Percentiles rank a stretch among this genome's conserved stretches.
These are phyloP conservation scores for Mrakia blollopis DNA, from an alignment of 768 basidiomycete genomes.

Conservation along the genomic window DNA sequence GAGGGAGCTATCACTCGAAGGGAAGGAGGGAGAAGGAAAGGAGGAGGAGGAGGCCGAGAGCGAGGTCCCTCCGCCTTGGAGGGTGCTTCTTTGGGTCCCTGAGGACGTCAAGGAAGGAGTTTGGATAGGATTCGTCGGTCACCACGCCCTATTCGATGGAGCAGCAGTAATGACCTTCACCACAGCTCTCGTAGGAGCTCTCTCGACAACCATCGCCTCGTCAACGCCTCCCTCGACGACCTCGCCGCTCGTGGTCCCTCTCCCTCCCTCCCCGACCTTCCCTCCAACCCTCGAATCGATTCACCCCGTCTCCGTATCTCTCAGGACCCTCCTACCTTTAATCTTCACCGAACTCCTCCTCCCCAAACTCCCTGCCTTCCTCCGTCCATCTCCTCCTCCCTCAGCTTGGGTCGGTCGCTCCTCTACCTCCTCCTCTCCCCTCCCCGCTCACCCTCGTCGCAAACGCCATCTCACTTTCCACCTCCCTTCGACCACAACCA, in stretches of 20 bases:
- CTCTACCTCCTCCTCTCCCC: neutral
- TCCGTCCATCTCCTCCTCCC: neutral
- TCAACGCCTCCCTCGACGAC: neutral
- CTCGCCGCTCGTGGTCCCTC: neutral
- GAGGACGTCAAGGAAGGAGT: neutral
- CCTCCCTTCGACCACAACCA: neutral
- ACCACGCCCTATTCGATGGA: neutral
- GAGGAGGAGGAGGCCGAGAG: neutral
- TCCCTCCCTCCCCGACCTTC: neutral
- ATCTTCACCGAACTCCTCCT: neutral
- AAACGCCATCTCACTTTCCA: neutral
- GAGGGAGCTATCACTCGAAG: neutral
- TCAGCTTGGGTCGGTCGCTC: neutral
- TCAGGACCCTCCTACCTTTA: neutral
- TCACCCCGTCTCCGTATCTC: neutral
- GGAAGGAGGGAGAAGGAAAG: neutral
- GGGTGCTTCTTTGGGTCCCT: neutral
- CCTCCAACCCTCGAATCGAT: conserved; percentile 7
- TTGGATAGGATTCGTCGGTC: neutral
- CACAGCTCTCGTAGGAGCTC: neutral
- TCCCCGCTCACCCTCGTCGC: neutral
- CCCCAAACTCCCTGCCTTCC: neutral
- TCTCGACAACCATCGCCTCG: neutral
- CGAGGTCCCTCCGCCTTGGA: neutral
- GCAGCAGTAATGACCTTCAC: neutral